Evolutionary conservation across 768 basidiomycete species (phyloP).

Genomic region (Dioszegia crocea): DNA sequence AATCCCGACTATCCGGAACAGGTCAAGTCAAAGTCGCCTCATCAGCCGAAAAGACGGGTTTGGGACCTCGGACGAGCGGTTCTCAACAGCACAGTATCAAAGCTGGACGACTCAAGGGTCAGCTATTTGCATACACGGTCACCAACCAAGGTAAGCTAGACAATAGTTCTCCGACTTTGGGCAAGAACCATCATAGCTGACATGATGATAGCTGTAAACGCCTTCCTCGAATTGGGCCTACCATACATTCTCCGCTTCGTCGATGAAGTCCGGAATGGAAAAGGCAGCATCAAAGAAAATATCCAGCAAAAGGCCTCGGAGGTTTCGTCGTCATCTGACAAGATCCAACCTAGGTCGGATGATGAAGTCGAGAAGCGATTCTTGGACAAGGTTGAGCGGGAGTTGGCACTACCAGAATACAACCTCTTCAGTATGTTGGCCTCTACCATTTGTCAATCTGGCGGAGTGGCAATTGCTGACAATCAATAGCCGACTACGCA

Average conservation of each 20-base stretch:
- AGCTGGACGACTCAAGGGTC: slow-evolving; percentile 65
- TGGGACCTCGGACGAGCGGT: slow-evolving; percentile 33
- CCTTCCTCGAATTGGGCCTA: slow-evolving; percentile 71
- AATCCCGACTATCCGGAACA: slow-evolving; percentile 25
- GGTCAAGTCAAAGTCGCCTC: slow-evolving; percentile 41
- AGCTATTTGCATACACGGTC: slow-evolving; percentile 73
- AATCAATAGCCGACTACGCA: slow-evolving; percentile 63
- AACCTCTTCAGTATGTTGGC: slow-evolving; percentile 59
- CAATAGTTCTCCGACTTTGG: not conserved
- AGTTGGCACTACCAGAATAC: slow-evolving; percentile 76
- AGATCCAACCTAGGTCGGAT: slow-evolving; percentile 9
- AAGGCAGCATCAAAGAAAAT: slow-evolving; percentile 39
- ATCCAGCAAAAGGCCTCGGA: slow-evolving; percentile 9
- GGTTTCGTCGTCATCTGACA: not conserved
- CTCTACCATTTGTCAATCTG: not conserved
- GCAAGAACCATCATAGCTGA: not conserved
- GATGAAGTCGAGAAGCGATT: slow-evolving; percentile 68
- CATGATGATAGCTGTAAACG: slow-evolving; percentile 56
- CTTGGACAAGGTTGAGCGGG: slow-evolving; percentile 68
- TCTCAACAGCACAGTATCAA: slow-evolving; percentile 39
- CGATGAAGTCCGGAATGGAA: slow-evolving; percentile 39
- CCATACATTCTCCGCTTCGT: slow-evolving; percentile 70
- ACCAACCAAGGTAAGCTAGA: slow-evolving; percentile 20
- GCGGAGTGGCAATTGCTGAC: not conserved
- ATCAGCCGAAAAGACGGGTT: slow-evolving; percentile 44